A percentile compares a stretch with the other conserved stretches of the same genome.
Evolutionary conservation across 441 rosid genomes (phyloP).

Genomic region (Adansonia madagascariensis): DNA sequence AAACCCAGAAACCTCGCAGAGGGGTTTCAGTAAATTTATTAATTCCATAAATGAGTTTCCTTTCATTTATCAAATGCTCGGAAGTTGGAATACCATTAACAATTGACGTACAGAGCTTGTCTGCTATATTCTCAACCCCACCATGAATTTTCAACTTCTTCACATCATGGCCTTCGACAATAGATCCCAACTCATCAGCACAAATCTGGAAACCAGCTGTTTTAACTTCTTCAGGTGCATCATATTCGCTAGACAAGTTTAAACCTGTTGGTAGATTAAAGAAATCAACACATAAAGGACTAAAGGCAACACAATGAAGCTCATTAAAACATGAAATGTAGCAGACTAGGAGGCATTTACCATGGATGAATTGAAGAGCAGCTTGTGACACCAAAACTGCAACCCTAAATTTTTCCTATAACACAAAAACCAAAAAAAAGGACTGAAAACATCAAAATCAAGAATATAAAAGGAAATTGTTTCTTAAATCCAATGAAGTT

Average conservation of each 20-base stretch:
- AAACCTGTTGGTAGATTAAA: conserved; percentile 52
- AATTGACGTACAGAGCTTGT: conserved; percentile 64
- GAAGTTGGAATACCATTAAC: conserved; percentile 60
- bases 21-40: conserved; percentile 84
- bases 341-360: conserved; percentile 43
- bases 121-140: conserved; percentile 64
- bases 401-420: conserved; percentile 43
- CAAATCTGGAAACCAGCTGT: conserved; percentile 83
- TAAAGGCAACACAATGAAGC: conserved; percentile 19
- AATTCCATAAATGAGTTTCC: conserved; percentile 69
- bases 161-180: conserved; percentile 83
- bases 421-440: not conserved
- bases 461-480: not conserved
- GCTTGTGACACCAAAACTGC: conserved; percentile 94
- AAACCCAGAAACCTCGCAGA: conserved; percentile 73
- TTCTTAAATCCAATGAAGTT: not conserved
- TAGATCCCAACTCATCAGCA: conserved; percentile 83
- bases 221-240: conserved; percentile 69
- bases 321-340: conserved; percentile 5
- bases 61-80: conserved; percentile 42
- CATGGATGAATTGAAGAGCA: conserved; percentile 80
- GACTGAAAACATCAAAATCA: conserved; percentile 11
- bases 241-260: conserved; percentile 65
- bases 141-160: conserved; percentile 80
- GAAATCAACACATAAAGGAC: conserved; percentile 31